Evolutionary conservation across 1,139 yeast genomes (phyloP), one percentile per base, ranked within the genome.

Genomic region (Debaryomyces coudertii): DNA sequence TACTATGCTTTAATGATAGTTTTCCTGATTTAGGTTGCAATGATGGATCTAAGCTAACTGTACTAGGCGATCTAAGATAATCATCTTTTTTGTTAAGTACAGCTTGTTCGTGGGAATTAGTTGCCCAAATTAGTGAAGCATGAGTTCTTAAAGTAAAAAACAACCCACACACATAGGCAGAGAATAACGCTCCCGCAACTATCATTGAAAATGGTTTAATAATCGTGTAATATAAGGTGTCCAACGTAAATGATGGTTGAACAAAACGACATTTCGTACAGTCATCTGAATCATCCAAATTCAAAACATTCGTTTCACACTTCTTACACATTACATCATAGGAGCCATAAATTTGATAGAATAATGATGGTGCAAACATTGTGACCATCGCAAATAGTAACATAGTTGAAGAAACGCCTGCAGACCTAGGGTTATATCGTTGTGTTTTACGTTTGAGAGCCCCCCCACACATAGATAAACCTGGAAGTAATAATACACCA

Each of bases 331-430:
- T 76, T 40, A 92, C 78, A 57, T 87, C 92, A 61, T 90, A 90
- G 5, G 90, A 80, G 1, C 99, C 99, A 63, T 90, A 92, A 33
- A 93, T 85, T 62, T 90, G 95, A 62, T 90, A 89, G 56, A 95
- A 83, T 35, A 90, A 76, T 0, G 98, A 89, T 2, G 99, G 99
- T 0, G 96, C 90, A 70, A 93, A 85, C 83, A 93, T 92, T 1
- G 89, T 95, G 44, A 90, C 82, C 72, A 90, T 82, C 1, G 98
- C 96, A 71, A 86, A 93, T 44, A 93, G 73, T 45, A 93, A 73
- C 97, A 93, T 90, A 1, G 99, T 95, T 0, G 97, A 90, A 4
- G 96, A 88, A 1, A 93, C 99, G 49, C 99, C 97, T 0, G 99
- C 99, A 47, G 96, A 87, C 38, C 93, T 83, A 0, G 99, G 99